Evolutionary conservation across 2,329 filamentous ascomycete species (phyloP).

Genomic region (Metarhizium sp.): DNA sequence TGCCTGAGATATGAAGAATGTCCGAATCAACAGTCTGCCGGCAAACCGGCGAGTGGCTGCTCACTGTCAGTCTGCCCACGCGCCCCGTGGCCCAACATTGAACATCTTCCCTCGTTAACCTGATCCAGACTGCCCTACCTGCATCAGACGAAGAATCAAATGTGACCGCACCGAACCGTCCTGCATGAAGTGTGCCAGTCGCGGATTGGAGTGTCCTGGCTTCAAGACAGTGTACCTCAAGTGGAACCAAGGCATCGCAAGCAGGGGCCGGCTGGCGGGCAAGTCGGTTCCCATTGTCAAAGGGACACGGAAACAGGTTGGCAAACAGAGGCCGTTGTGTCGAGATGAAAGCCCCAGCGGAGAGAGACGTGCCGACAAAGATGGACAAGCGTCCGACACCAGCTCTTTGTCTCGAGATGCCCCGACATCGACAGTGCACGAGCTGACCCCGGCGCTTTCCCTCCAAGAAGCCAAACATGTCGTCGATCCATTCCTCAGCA

Average conservation of each 20-base stretch:
- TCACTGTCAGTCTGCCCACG: conserved; percentile 5
- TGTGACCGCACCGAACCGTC: conserved; percentile 12
- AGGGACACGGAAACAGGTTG: not conserved
- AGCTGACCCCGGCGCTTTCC: not conserved
- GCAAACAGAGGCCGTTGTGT: not conserved
- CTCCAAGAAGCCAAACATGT: not conserved
- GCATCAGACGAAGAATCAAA: conserved; percentile 11
- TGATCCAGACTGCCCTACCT: conserved; percentile 10
- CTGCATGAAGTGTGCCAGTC: conserved; percentile 12
- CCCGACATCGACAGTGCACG: too few species aligned
- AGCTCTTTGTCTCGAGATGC: too few species aligned
- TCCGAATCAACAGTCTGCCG: conserved; percentile 10
- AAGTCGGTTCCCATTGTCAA: conserved; percentile 5
- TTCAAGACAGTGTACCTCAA: conserved; percentile 10
- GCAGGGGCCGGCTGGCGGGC: conserved; percentile 11
- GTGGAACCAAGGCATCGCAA: conserved; percentile 14
- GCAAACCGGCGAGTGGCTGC: conserved; percentile 8
- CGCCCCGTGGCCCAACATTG: not conserved
- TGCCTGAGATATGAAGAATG: conserved; percentile 5
- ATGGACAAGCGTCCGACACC: too few species aligned
- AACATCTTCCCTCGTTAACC: not conserved
- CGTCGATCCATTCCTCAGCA: not conserved
- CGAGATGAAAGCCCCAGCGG: too few species aligned
- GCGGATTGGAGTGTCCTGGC: conserved; percentile 10
- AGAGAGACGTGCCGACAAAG: too few species aligned